Base-by-base conservation (phyloP, 1,139 yeast genomes). In the Lodderomyces beijingensis region DNA sequence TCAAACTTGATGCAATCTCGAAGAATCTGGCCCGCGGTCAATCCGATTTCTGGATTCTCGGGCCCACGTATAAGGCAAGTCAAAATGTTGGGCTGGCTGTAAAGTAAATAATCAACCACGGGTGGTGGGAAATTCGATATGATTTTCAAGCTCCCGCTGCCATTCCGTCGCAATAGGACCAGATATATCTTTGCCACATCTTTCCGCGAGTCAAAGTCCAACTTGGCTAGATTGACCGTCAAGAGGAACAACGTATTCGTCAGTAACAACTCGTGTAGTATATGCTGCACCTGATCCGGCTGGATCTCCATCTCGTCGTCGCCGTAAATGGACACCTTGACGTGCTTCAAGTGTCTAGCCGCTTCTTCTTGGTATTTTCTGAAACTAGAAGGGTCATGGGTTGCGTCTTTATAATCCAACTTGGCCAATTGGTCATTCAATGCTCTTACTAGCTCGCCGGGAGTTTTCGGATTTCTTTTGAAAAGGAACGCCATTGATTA, bases 401-500 rank as follows among this genome's bases (percentile, higher is more conserved):
- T 19, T 10, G 25, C 14, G 41, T 79, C 87, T 34, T 62, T 64
- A 25, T 32, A 31, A 42, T 83, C 93, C 25, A 84, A 65, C 50
- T 85, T 81, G 23, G 68, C 57, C 12, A 87, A 68, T 47, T 77
- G 86, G 34, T 91, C 97, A 44, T 75, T 76, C 41, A 88, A 67
- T 10, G 79, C 77, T 37, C 86, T 71, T 11, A 87, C 82, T 39
- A 88, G 70, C 50, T 91, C 98, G 23, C 74, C 77, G 2, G 96
- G 95, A 2, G 95, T 80, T 57, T 87, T 87, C n/a, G 94, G 95
- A 53, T 81, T 85, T 51, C 96, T 72, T 46, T 87, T 84, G 70
- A 91, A 89, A 49, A 91, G 66, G 51, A 89, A 89, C 13, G 96
- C 84, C 96, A 89, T 87, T n/a, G n/a, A n/a, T n/a, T n/a, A n/a